Base-by-base conservation (phyloP, 306 rosid genomes). In the Glycine soja region DNA sequence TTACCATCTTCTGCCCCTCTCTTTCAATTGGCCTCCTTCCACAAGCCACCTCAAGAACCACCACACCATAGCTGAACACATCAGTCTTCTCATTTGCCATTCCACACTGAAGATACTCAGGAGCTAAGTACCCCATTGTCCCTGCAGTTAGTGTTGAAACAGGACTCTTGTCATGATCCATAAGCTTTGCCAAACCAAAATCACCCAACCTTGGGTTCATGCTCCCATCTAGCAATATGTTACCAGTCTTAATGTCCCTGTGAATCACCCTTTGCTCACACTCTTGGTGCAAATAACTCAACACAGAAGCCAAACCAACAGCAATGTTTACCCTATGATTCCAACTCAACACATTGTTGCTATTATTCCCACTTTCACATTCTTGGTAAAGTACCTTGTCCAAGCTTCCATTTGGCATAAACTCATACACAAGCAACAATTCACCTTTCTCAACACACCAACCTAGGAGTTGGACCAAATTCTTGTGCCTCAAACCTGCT, bases 131-230 rank as follows among this genome's bases (percentile, higher is more conserved):
- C 34, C 97, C 97, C 97, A 91, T 93, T 68, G 94, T 91, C 52
- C 97, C 97, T 1, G 93, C 97, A 0, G 97, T 93, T 34, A 91
- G 80, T 0, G 97, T 91, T 0, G 94, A 93, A 47, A 86, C 93
- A 1, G 97, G 97, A 78, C 98, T 91, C 87, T 86, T 89, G 57
- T 91, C 98, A 65, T 93, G 98, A 83, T 93, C 98, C 92, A 88
- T 90, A 54, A 91, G 91, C 83, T 91, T 93, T 0, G 98, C 98
- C 81, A 93, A 72, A 3, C 97, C 97, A 36, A 93, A 93, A 89
- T 91, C 97, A 16, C 92, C 91, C 32, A 93, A 61, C 80, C 90
- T 87, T 0, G 89, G 86, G 30, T 89, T 89, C 65, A 87, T 86
- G 63, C 81, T 88, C 36, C 77, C 87, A 11, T 93, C 91, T 15